These are phyloP conservation scores for Trichophyton simii DNA, from an alignment of 2,329 filamentous ascomycete genomes.

Conservation along the genomic window DNA sequence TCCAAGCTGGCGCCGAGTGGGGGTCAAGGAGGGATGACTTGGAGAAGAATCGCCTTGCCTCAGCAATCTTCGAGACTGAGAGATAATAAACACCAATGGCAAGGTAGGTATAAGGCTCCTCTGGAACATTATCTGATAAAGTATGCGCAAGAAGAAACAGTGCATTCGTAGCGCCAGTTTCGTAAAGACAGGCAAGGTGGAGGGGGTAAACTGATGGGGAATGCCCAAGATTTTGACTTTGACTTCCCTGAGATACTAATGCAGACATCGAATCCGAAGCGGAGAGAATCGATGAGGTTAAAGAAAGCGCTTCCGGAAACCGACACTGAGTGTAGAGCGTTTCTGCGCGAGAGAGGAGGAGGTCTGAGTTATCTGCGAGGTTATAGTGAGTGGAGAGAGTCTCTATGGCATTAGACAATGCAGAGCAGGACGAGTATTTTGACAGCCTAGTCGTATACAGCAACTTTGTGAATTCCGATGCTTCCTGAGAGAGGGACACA, in stretches of 20 bases:
- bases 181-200: conserved; percentile 80
- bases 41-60: conserved; percentile 89
- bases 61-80: conserved; percentile 73
- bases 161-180: conserved; percentile 73
- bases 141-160: conserved; percentile 89
- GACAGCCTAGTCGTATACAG: conserved; percentile 91
- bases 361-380: conserved; percentile 71
- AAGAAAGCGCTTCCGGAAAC: conserved; percentile 71
- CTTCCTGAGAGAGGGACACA: conserved; percentile 61
- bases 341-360: conserved; percentile 79
- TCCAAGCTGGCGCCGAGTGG: conserved; percentile 95
- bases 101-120: conserved; percentile 84
- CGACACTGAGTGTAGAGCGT: conserved; percentile 89
- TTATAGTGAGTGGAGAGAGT: conserved; percentile 89
- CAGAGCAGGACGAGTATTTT: conserved; percentile 79
- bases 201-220: conserved; percentile 60
- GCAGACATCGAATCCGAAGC: conserved; percentile 58
- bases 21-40: conserved; percentile 97
- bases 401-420: conserved; percentile 76
- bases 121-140: conserved; percentile 77
- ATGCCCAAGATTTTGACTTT: conserved; percentile 31
- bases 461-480: conserved; percentile 86
- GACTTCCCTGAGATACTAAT: conserved; percentile 17
- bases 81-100: conserved; percentile 95
- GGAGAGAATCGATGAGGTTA: conserved; percentile 72